Base-by-base conservation (phyloP, 495 filamentous ascomycete genomes). In the Amorphotheca resinae region DNA sequence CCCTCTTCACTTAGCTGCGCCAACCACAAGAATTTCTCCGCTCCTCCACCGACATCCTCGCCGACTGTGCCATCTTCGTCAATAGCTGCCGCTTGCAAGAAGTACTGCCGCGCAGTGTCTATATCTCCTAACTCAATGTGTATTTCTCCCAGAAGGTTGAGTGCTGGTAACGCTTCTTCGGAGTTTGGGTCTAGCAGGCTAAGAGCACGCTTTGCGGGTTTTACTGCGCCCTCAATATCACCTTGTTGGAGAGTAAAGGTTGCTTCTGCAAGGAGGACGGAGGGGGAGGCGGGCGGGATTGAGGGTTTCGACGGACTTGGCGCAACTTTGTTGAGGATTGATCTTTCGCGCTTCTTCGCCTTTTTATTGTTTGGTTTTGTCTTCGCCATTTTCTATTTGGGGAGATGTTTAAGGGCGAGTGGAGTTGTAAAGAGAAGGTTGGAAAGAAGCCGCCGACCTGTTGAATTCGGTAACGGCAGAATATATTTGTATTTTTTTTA, bases 11-110 rank as follows among this genome's bases (percentile, higher is more conserved):
- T 83, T 56, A 99, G 70, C 62, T 99, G 93, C 33, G 93, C 91
- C 20, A 96, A 69, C 79, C 87, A 95, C 1, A 99, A 64, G 57
- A 96, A 96, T 60, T 95, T 96, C 54, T 95, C 91, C 0, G 87
- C 76, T 0, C 88, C 93, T 14, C 84, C 86, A 1, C 45, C 54
- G 12, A 64, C 31, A 11, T 65, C 64, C 33, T 75, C 70, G 17
- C 44, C 44, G 11, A 52, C 25, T 41, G 76, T 68, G 2, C 89
- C 89, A 41, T 80, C 72, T 5, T 77, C 74, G 58, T 96, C 93
- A 9, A 84, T 60, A 6, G 70, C 60, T 22, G 79, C 80, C 0
- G 91, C 87, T 7, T 64, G 61, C 18, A 74, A 51, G 55, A 93
- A 94, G 54, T 73, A 76, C 18, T 64, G 50, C 37, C 77, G 70